Evolutionary conservation across 306 rosid genomes (phyloP).

Genomic region (Sphenostylis stenocarpa): DNA sequence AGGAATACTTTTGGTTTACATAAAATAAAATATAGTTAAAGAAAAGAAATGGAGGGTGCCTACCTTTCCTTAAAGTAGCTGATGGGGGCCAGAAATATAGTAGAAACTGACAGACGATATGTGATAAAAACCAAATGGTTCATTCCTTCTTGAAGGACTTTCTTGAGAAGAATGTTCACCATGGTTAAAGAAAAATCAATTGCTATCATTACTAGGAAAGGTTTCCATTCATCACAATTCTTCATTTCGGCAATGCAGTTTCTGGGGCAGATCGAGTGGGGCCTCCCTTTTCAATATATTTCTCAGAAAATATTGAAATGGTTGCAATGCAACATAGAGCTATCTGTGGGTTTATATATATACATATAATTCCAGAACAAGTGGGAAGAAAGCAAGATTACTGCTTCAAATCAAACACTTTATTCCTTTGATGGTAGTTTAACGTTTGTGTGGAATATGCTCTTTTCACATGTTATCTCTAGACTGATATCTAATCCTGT

Average conservation of each 20-base stretch:
- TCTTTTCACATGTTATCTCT: slow-evolving; percentile 46
- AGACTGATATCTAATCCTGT: slow-evolving; percentile 42
- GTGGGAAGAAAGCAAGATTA: slow-evolving; percentile 71
- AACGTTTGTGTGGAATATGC: slow-evolving; percentile 36
- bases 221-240: slow-evolving; percentile 69
- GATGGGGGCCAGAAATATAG: slow-evolving; percentile 76
- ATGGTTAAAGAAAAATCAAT: slow-evolving; percentile 65
- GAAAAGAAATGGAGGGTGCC: not conserved
- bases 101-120: slow-evolving; percentile 65
- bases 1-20: not conserved
- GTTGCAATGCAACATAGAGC: slow-evolving; percentile 25
- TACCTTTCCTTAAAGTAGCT: slow-evolving; percentile 79
- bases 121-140: slow-evolving; percentile 88
- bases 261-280: slow-evolving; percentile 13
- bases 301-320: slow-evolving; percentile 9
- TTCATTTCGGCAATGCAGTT: slow-evolving; percentile 37
- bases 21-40: not conserved
- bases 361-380: slow-evolving; percentile 41
- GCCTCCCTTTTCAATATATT: slow-evolving; percentile 6
- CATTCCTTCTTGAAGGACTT: slow-evolving; percentile 80
- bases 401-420: slow-evolving; percentile 61
- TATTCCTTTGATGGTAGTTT: slow-evolving; percentile 40
- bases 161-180: slow-evolving; percentile 82
- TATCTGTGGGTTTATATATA: slow-evolving; percentile 33
- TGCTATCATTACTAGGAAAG: slow-evolving; percentile 71